Base-by-base conservation (phyloP, 495 filamentous ascomycete genomes). In the Daldinia grandis region DNA sequence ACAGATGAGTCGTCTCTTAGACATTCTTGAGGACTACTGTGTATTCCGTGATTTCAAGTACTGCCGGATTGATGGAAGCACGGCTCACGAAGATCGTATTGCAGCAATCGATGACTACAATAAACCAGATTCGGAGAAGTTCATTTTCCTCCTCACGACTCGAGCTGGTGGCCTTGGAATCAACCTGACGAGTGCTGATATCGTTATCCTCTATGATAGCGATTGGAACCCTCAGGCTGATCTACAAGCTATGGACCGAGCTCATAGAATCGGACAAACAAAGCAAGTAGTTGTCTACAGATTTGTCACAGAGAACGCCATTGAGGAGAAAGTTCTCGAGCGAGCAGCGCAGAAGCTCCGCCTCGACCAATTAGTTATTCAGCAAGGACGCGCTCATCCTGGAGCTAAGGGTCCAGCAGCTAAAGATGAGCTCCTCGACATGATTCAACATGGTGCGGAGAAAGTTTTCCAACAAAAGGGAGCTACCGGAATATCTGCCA, bases 211-310 rank as follows among this genome's bases (percentile, higher is more conserved):
- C n/a, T 99, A 94, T 76, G 95, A 99, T 77, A 97, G 94, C 77
- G 95, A 99, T 76, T 99, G 95, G 95, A 99, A 99, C 71, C 95
- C 95, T 5, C 95, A 99, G 79, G 95, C 95, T 15, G 95, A 99
- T 88, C 79, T 99, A 50, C 95, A 99, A 81, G 95, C 95, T 44
- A 99, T 99, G 95, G 95, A 99, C 69, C 92, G 95, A 69, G 95
- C 95, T 31, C 95, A 99, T 83, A 92, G 95, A 81, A 99, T 99
- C 76, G 95, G 95, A 50, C 95, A 99, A 80, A 99, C 93, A 1
- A 99, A 99, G 80, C 95, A 99, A 74, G 95, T 99, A 2, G 86
- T 93, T 33, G 95, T 98, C 1, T 99, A 95, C 81, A 87, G 95
- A 62, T 97, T 99, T 67, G 91, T 99, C 49, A 99, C 95, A 0